Percentiles rank a stretch among this genome's conserved stretches.
phyloP scores from a whole-genome alignment of 129 eudicot genomes.

The Cynara cardunculus region DNA sequence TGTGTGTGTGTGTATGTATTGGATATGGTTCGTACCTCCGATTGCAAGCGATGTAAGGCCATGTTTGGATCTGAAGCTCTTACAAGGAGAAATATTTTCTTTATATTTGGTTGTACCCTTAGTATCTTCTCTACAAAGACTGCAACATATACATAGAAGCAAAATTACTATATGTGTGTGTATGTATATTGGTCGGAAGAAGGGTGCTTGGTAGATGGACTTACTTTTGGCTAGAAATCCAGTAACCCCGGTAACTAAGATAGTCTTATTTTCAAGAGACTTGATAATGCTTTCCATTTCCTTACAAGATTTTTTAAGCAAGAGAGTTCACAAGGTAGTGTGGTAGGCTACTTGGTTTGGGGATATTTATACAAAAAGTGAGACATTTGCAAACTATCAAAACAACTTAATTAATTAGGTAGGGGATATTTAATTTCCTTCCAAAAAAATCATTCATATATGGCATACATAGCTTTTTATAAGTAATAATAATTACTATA shows the following conservation, averaged over 20 bases:
- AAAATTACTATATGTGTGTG: neutral
- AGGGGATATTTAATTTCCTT: too few relatives aligned
- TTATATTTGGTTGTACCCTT: conserved; percentile 79
- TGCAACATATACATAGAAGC: conserved; percentile 11
- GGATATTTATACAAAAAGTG: too few relatives aligned
- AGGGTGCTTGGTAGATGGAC: neutral
- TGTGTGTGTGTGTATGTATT: too few relatives aligned
- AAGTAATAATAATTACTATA: too few relatives aligned
- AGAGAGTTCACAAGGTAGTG: neutral
- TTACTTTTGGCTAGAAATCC: conserved; percentile 68
- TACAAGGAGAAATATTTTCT: conserved; percentile 62
- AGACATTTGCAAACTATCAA: too few relatives aligned
- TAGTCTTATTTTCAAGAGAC: conserved; percentile 42
- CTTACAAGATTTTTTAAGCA: conserved; percentile 11
- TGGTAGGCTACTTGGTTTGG: too few relatives aligned
- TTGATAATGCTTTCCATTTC: conserved; percentile 41
- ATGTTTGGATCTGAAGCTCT: conserved; percentile 61
- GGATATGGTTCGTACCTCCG: conserved; percentile 41
- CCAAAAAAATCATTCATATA: too few relatives aligned
- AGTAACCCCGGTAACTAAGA: conserved; percentile 61
- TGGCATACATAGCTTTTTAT: too few relatives aligned
- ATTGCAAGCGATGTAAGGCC: conserved; percentile 63
- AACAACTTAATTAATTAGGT: too few relatives aligned
- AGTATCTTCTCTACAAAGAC: conserved; percentile 79
- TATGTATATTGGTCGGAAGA: neutral